Conservation (phyloP, 805 yeast species). For the Debaryomyces tyrocola region DNA sequence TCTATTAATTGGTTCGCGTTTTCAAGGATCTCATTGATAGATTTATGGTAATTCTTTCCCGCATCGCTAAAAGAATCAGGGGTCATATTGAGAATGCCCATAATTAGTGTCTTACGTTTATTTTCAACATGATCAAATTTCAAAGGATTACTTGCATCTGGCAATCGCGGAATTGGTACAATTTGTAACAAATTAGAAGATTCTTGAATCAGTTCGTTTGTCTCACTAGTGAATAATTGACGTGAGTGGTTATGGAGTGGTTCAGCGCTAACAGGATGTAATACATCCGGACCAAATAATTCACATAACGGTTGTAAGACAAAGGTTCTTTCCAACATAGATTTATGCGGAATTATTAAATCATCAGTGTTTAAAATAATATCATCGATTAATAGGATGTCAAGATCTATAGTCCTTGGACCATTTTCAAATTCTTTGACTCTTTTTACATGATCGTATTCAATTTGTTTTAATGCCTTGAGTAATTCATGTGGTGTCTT, state of each 20-base stretch:
- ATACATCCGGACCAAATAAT: conserved; percentile 58
- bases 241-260: conserved; percentile 68
- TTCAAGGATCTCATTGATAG: conserved; percentile 40
- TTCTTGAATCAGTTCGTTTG: conserved; percentile 48
- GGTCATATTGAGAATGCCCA: conserved; percentile 89
- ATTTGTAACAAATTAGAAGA: conserved; percentile 50
- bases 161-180: conserved; percentile 44
- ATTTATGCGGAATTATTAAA: conserved; percentile 79
- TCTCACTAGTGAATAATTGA: conserved; percentile 39
- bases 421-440: conserved; percentile 85
- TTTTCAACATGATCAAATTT: conserved; percentile 47
- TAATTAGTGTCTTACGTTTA: conserved; percentile 58
- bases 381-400: conserved; percentile 72
- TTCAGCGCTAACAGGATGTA: conserved; percentile 87
- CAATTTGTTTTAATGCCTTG: conserved; percentile 66
- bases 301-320: conserved; percentile 90
- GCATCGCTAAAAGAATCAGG: conserved; percentile 98
- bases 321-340: conserved; percentile 87
- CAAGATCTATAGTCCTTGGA: conserved; percentile 89
- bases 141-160: conserved; percentile 13
- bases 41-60: conserved; percentile 41
- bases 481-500: conserved; percentile 64
- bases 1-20: conserved; percentile 50
- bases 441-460: conserved; percentile 67
- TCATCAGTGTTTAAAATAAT: conserved; percentile 54